Percentiles rank a stretch among this genome's conserved stretches.
Conservation (phyloP, 1,139 yeast species). For the Blastobotrys malaysiensis region DNA sequence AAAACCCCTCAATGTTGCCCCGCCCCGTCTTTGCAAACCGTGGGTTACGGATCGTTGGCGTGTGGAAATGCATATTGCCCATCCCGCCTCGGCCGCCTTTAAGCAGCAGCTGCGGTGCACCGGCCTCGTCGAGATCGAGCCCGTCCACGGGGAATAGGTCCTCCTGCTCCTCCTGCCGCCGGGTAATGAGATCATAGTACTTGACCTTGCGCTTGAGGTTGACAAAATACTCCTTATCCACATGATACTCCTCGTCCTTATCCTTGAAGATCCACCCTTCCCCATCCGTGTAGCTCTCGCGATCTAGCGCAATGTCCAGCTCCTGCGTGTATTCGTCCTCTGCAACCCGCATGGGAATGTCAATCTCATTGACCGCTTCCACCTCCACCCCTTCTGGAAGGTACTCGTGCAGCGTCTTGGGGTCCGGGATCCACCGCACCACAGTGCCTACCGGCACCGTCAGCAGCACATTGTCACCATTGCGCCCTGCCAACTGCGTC, state of each 20-base stretch:
- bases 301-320: constrained; percentile 41
- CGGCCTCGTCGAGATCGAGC: constrained; percentile 62
- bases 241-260: constrained; percentile 67
- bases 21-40: constrained; percentile 81
- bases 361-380: constrained; percentile 12
- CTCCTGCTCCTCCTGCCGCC: constrained; percentile 51
- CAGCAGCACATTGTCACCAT: constrained; percentile 71
- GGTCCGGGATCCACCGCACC: constrained; percentile 81
- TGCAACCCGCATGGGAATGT: constrained; percentile 8
- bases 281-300: constrained; percentile 59
- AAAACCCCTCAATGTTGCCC: constrained; percentile 56
- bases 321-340: constrained; percentile 10
- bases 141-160: constrained; percentile 80
- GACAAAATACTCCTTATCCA: constrained; percentile 55
- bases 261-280: constrained; percentile 79
- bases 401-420: constrained; percentile 33
- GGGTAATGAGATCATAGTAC: constrained; percentile 56
- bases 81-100: constrained; percentile 91
- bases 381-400: constrained; percentile 11
- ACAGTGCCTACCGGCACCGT: constrained; percentile 92
- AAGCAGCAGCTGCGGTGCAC: constrained; percentile 63
- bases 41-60: constrained; percentile 81
- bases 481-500: constrained; percentile 75
- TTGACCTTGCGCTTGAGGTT: constrained; percentile 58
- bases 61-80: constrained; percentile 93